phyloP scores from a whole-genome alignment of 2,329 filamentous ascomycete genomes.

The Pseudogymnoascus sp. region DNA sequence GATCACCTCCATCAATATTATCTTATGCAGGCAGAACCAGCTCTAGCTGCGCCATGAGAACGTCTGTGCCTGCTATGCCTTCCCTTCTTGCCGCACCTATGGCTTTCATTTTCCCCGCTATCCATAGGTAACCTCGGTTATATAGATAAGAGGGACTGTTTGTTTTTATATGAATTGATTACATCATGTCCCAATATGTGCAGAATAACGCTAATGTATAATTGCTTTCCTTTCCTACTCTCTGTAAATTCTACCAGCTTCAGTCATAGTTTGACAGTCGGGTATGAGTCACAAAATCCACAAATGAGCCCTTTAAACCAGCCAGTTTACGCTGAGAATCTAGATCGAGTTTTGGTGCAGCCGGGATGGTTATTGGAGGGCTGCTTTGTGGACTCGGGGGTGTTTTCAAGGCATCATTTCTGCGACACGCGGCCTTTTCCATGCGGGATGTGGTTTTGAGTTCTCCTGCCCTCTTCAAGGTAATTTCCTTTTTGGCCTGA shows the following conservation, averaged over 20 bases:
- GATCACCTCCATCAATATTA: neutral
- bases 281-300: neutral
- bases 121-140: neutral
- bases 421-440: no score
- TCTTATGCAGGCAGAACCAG: neutral
- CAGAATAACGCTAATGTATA: neutral
- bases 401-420: no score
- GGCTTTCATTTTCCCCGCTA: neutral
- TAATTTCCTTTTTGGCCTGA: neutral
- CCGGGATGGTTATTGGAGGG: neutral
- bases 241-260: neutral
- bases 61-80: neutral
- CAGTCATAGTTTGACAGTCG: neutral
- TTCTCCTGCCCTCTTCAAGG: no score
- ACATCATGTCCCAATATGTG: neutral
- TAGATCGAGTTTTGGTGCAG: neutral
- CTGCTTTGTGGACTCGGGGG: neutral
- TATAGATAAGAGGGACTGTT: neutral
- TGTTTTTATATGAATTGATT: neutral
- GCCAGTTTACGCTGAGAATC: neutral
- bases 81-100: neutral
- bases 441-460: no score
- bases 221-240: neutral
- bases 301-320: neutral
- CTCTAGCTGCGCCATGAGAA: neutral